These are phyloP conservation scores for Pestalotiopsis sp. DNA, from an alignment of 2,329 filamentous ascomycete genomes.

Conservation along the genomic window DNA sequence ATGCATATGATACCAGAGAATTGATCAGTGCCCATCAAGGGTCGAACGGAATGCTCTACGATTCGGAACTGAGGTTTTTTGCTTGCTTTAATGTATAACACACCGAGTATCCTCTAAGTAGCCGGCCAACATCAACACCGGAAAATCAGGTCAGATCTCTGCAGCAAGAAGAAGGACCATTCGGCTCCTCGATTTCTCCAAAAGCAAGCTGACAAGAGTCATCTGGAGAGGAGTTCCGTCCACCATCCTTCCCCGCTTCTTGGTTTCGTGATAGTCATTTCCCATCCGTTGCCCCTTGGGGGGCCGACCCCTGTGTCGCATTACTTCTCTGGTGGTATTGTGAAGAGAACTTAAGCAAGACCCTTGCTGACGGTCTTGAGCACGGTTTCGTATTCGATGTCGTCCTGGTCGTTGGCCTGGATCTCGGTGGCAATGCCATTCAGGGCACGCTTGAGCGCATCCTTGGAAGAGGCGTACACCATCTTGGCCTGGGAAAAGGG, in stretches of 20 bases:
- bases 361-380: slow-evolving; percentile 69
- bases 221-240: slow-evolving; percentile 14
- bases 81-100: slow-evolving; percentile 31
- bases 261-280: slow-evolving; percentile 17
- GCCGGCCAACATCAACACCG: slow-evolving; percentile 35
- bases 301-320: background rate
- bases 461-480: slow-evolving; percentile 89
- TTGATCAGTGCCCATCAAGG: slow-evolving; percentile 19
- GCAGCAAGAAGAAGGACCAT: slow-evolving; percentile 30
- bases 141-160: slow-evolving; percentile 33
- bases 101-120: slow-evolving; percentile 11
- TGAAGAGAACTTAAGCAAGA: slow-evolving; percentile 14
- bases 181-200: slow-evolving; percentile 11
- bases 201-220: background rate
- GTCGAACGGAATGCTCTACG: slow-evolving; percentile 31
- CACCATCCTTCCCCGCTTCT: slow-evolving; percentile 12
- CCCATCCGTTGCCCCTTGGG: slow-evolving; percentile 5
- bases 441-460: slow-evolving; percentile 79
- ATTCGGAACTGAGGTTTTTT: slow-evolving; percentile 29
- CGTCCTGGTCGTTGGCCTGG: slow-evolving; percentile 82
- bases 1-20: slow-evolving; percentile 8
- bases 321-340: background rate
- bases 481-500: slow-evolving; percentile 71
- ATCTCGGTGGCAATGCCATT: slow-evolving; percentile 76
- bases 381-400: slow-evolving; percentile 78